A percentile compares a stretch with the other conserved stretches of the same genome.
Evolutionary conservation across 106 monocot species (phyloP).

Genomic region (Allium sativum): DNA sequence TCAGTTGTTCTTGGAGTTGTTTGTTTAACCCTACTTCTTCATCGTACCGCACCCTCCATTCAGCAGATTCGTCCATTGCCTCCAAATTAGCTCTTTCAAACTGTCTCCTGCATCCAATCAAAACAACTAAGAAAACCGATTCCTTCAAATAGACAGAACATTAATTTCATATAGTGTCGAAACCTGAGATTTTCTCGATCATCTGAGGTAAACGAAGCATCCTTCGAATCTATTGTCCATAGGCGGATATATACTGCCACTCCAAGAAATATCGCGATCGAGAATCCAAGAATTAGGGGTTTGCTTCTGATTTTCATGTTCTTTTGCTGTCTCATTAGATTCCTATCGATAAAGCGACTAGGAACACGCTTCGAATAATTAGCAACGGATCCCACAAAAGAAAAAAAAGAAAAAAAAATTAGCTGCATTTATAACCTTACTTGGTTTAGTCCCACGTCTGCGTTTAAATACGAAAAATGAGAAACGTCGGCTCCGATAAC

Average conservation of each 20-base stretch:
- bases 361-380: too few relatives aligned
- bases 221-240: conserved; percentile 34
- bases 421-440: too few relatives aligned
- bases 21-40: conserved; percentile 30
- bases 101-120: conserved; percentile 41
- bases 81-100: conserved; percentile 90
- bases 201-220: conserved; percentile 31
- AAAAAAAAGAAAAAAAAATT: too few relatives aligned
- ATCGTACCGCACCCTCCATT: conserved; percentile 92
- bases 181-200: conserved; percentile 57
- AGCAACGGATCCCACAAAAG: too few relatives aligned
- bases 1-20: conserved; percentile 32
- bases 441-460: too few relatives aligned
- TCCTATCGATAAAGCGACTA: too few relatives aligned
- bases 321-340: not conserved
- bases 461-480: too few relatives aligned
- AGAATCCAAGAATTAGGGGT: conserved; percentile 33
- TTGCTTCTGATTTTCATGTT: conserved; percentile 1
- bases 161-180: too few relatives aligned
- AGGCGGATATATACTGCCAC: conserved; percentile 48
- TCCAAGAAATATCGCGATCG: conserved; percentile 40
- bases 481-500: too few relatives aligned
- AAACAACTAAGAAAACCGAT: not conserved
- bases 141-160: too few relatives aligned
- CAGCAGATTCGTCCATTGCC: conserved; percentile 97